These are phyloP conservation scores for Penicillium egyptiacum DNA, from an alignment of 495 filamentous ascomycete species.

Conservation along the genomic window DNA sequence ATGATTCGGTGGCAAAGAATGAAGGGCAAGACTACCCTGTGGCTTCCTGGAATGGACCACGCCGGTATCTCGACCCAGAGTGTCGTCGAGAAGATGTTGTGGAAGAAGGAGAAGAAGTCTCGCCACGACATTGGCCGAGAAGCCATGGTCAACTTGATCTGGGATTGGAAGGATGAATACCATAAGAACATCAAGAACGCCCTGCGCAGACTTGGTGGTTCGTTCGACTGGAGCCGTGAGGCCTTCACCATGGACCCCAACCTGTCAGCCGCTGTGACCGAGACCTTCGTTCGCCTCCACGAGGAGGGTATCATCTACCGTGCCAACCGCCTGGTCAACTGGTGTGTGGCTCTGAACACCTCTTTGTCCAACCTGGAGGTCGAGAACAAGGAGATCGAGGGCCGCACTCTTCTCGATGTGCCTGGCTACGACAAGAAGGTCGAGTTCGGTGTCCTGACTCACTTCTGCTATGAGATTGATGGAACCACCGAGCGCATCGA, in stretches of 20 bases:
- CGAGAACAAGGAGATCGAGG: slow-evolving; percentile 68
- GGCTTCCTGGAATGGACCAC: slow-evolving; percentile 74
- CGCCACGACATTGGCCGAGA: slow-evolving; percentile 65
- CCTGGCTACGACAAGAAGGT: slow-evolving; percentile 66
- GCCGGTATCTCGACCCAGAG: slow-evolving; percentile 75
- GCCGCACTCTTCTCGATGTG: slow-evolving; percentile 64
- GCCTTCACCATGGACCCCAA: slow-evolving; percentile 75
- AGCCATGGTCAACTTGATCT: slow-evolving; percentile 58
- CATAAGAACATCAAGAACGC: slow-evolving; percentile 61
- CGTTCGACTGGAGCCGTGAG: slow-evolving; percentile 64
- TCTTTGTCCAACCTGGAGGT: slow-evolving; percentile 76
- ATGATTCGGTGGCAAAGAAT: slow-evolving; percentile 71
- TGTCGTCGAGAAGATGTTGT: slow-evolving; percentile 77
- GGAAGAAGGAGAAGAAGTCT: slow-evolving; percentile 63
- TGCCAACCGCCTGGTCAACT: slow-evolving; percentile 75
- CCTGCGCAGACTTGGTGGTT: slow-evolving; percentile 59
- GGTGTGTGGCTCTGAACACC: slow-evolving; percentile 73
- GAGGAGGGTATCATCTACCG: slow-evolving; percentile 77
- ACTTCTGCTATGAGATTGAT: slow-evolving; percentile 71
- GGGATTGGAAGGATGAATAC: slow-evolving; percentile 72
- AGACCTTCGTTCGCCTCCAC: slow-evolving; percentile 71
- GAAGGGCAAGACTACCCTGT: slow-evolving; percentile 67
- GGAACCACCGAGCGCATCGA: slow-evolving; percentile 64
- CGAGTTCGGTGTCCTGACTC: slow-evolving; percentile 69
- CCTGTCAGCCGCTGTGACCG: slow-evolving; percentile 65